Base-by-base conservation (phyloP, 768 basidiomycete genomes). In the Mycena haematopus region DNA sequence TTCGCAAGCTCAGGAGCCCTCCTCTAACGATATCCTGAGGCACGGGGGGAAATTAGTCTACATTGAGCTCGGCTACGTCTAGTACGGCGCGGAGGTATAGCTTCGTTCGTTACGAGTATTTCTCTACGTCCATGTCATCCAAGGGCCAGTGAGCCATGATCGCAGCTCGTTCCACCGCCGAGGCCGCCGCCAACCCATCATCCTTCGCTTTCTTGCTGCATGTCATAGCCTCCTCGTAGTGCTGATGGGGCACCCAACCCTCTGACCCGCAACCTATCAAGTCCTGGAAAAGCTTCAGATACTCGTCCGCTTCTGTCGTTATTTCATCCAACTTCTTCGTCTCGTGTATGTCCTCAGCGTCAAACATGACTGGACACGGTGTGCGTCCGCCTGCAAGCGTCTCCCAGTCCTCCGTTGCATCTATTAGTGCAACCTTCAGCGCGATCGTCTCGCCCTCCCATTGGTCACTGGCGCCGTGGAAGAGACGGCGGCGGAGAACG, bases 381-480 rank as follows among this genome's bases (percentile, higher is more conserved):
- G 33, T 56, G 29, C 70, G 74, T 70, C 52, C 75, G 58, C 73
- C 77, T 51, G 76, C 71, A 65, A 85, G 77, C 65, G 11, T 66
- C 73, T 75, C 73, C 82, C 82, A 84, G 0, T 59, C 72, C 68
- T 83, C 65, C 66, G 74, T 78, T 62, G 76, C 80, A 51, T 77
- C 52, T 66, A 84, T 80, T 1, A 86, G 79, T 63, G 74, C 69
- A 73, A 62, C 68, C 75, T 83, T 83, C 72, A 85, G 76, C 52
- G 56, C 76, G 73, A 72, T 68, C 64, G 80, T 81, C 67, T 85
- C 82, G 60, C 81, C 83, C 71, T 82, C 80, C 83, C 84, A 86
- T 9, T 76, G 79, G 58, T 53, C 69, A 73, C 83, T 50, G 53
- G 84, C 80, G 44, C 78, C 67, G 56, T 49, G 0, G 76, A 81